Conservation (phyloP, 1,139 yeast species). For the Sugiyamaella neomexicana region DNA sequence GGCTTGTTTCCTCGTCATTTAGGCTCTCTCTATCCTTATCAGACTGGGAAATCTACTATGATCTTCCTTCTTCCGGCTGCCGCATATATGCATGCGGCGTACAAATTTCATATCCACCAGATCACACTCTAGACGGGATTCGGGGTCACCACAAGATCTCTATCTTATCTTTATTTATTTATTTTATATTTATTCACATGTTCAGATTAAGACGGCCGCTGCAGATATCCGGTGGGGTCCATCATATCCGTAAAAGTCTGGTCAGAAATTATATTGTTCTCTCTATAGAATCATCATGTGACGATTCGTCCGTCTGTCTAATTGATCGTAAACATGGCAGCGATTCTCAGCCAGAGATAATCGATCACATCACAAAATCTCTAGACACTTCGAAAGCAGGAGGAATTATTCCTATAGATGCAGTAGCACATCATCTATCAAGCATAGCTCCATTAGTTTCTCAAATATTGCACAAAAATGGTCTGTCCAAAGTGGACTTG, state of each 20-base stretch:
- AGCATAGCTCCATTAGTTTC: slow-evolving; percentile 51
- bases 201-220: neutral
- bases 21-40: too few species aligned
- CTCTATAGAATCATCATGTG: slow-evolving; percentile 93
- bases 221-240: too few species aligned
- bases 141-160: too few species aligned
- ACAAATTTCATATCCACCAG: too few species aligned
- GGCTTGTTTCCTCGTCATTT: too few species aligned
- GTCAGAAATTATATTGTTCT: slow-evolving; percentile 58
- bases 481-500: slow-evolving; percentile 58
- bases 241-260: neutral
- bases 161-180: too few species aligned
- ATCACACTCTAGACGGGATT: too few species aligned
- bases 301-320: slow-evolving; percentile 87
- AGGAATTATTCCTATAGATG: slow-evolving; percentile 87
- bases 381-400: slow-evolving; percentile 67
- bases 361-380: slow-evolving; percentile 65
- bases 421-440: slow-evolving; percentile 74
- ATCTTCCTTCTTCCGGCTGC: too few species aligned
- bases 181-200: neutral
- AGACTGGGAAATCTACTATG: too few species aligned
- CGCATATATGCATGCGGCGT: too few species aligned
- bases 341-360: slow-evolving; percentile 48
- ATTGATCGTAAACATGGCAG: slow-evolving; percentile 48
- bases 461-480: slow-evolving; percentile 40